phyloP scores from a whole-genome alignment of 75 land plant genomes.

The Isoetes taiwanensis region DNA sequence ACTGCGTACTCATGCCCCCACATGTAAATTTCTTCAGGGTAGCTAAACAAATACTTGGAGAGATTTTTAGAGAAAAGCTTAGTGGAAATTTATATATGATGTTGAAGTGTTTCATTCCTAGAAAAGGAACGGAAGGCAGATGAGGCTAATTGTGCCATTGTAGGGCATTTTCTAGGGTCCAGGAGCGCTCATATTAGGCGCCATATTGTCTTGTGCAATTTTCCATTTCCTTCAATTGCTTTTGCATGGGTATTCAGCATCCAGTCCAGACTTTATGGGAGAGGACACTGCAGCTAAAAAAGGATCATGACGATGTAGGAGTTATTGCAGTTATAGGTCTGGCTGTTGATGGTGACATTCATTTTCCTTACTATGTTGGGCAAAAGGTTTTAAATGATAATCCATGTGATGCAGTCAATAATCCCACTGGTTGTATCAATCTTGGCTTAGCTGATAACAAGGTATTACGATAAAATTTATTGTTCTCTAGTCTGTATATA shows the following conservation, averaged over 20 bases:
- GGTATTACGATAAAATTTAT: conserved; percentile 26
- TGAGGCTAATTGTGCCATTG: conserved; percentile 78
- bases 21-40: no score
- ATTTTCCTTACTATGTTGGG: conserved; percentile 27
- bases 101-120: no score
- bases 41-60: no score
- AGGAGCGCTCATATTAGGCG: conserved; percentile 61
- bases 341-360: conserved; percentile 13
- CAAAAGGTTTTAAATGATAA: conserved; percentile 27
- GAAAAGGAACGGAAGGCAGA: no score
- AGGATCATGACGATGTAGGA: background rate
- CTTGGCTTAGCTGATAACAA: conserved; percentile 66
- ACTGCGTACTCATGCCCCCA: no score
- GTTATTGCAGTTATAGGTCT: conserved; percentile 5
- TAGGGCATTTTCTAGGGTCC: conserved; percentile 77
- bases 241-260: conserved; percentile 20
- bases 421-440: conserved; percentile 72
- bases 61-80: no score
- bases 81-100: no score
- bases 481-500: no score
- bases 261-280: background rate
- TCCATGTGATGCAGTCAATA: conserved; percentile 34
- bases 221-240: conserved; percentile 81
- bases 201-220: conserved; percentile 63
- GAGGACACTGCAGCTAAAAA: no score